phyloP scores from a whole-genome alignment of 1,139 yeast species.

The Scheffersomyces cryptocercus region DNA sequence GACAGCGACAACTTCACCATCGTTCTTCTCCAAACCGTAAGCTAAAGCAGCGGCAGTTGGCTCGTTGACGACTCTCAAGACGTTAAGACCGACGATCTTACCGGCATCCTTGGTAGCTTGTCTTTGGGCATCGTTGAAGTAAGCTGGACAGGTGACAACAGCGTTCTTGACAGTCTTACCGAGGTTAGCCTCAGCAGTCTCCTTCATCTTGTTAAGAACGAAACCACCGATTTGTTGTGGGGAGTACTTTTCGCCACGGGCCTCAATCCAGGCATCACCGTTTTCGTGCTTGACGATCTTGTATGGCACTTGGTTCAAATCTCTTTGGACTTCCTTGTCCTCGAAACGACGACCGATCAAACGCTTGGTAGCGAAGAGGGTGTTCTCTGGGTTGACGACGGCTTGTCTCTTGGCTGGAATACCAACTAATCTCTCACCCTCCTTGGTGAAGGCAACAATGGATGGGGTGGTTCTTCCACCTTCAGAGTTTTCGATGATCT shows the following conservation, averaged over 20 bases:
- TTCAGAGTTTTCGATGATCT: conserved; percentile 96
- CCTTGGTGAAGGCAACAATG: conserved; percentile 96
- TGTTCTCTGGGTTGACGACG: conserved; percentile 97
- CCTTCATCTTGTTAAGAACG: conserved; percentile 94
- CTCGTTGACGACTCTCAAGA: conserved; percentile 95
- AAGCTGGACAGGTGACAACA: conserved; percentile 97
- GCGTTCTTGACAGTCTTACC: conserved; percentile 84
- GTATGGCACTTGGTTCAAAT: conserved; percentile 94
- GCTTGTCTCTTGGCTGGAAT: conserved; percentile 99
- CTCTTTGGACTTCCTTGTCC: conserved; percentile 95
- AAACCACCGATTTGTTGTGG: conserved; percentile 99
- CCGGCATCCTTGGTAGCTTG: conserved; percentile 99
- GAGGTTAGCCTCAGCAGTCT: conserved; percentile 90
- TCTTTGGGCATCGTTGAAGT: conserved; percentile 97
- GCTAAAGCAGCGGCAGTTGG: conserved; percentile 99
- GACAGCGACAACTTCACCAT: conserved; percentile 76
- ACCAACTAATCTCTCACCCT: conserved; percentile 91
- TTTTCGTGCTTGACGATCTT: conserved; percentile 93
- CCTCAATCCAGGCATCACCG: conserved; percentile 99
- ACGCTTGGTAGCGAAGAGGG: conserved; percentile 97
- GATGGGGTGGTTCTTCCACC: conserved; percentile 99
- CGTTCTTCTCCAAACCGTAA: conserved; percentile 88
- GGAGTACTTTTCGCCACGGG: conserved; percentile 89
- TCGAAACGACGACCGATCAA: conserved; percentile 97
- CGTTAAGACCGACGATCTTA: conserved; percentile 94